Base-by-base conservation (phyloP, 2,329 filamentous ascomycete species). In the Berkeleyomyces basicola region DNA sequence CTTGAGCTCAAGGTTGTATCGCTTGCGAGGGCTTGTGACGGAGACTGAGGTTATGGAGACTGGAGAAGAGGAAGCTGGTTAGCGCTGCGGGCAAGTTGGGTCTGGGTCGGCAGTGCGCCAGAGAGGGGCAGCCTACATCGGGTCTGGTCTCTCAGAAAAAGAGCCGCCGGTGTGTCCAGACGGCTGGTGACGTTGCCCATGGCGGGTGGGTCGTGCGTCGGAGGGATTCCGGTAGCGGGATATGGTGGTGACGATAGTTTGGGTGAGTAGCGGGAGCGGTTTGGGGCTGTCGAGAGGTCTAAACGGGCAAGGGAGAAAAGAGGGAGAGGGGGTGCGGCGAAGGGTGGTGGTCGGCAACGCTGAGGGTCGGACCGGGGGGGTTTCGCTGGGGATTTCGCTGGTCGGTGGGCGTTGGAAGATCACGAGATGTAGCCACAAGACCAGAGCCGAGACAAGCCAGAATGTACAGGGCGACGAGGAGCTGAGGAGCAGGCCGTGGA, bases 131-230 rank as follows among this genome's bases (percentile, higher is more conserved):
- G 77, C 86, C 72, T 80, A 97, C 93, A 84, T 80, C 90, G 85
- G 73, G 83, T 88, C 79, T 96, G 93, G 73, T 99, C 93, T 77
- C 88, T 87, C 72, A 97, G 79, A 73, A 87, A 95, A 72, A 97
- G 78, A 69, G 83, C 76, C 69, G 83, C 81, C 72, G 84, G 88
- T 70, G 96, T 91, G 70, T 95, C 91, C 70, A 86, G 84, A 75
- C 85, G 87, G 79, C 91, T 96, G 74, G 84, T 86, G 75, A 96
- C 85, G 78, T 87, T 90, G 72, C 93, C 93, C 93, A 99, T 99
- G 58, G n/a, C 43, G 46, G n/a, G 36, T 39, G 42, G n/a, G 43
- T 59, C 36, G 49, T 9, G 36, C 49, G 49, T 53, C 49, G 23
- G 49, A 53, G 49, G 49, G 49, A 37, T 53, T n/a, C 14, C 36